A percentile compares a stretch with the other conserved stretches of the same genome.
phyloP scores from a whole-genome alignment of 2,329 filamentous ascomycete species.

The Taxawa tesnikishii region DNA sequence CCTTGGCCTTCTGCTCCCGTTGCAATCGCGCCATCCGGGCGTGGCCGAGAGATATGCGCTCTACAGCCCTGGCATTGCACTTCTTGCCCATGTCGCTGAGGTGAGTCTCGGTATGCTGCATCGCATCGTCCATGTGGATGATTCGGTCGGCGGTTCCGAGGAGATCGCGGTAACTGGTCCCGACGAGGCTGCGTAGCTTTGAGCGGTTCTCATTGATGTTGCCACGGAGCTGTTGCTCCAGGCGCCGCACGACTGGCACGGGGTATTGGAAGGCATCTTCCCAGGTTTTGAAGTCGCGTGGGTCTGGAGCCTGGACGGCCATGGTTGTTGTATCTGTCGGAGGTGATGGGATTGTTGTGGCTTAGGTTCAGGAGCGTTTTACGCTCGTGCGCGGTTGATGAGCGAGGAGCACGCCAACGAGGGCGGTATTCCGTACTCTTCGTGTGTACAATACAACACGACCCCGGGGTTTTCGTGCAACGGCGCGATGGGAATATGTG shows the following conservation, averaged over 20 bases:
- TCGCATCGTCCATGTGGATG: conserved; percentile 72
- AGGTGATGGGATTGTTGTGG: too few relatives aligned
- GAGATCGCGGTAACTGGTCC: conserved; percentile 70
- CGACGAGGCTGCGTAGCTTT: conserved; percentile 54
- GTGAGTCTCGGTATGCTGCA: conserved; percentile 58
- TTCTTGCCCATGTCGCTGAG: conserved; percentile 61
- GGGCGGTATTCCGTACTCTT: too few relatives aligned
- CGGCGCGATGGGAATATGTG: too few relatives aligned
- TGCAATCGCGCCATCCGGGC: conserved; percentile 13
- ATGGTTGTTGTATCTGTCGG: too few relatives aligned
- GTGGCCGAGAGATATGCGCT: conserved; percentile 42
- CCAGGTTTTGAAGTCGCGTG: conserved; percentile 46
- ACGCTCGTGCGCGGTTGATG: too few relatives aligned
- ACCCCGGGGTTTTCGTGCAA: too few relatives aligned
- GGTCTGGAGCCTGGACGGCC: conserved; percentile 38
- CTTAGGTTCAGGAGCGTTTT: too few relatives aligned
- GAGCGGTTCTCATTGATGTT: conserved; percentile 52
- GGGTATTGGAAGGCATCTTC: conserved; percentile 57
- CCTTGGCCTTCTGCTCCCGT: conserved; percentile 2
- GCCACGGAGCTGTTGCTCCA: conserved; percentile 52
- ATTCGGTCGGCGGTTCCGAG: conserved; percentile 91
- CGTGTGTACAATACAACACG: too few relatives aligned
- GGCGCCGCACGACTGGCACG: conserved; percentile 47
- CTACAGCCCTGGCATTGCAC: conserved; percentile 63
- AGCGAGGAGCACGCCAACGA: too few relatives aligned